Conservation (phyloP, 2,329 filamentous ascomycete genomes). For the Calonectria ilicicola region DNA sequence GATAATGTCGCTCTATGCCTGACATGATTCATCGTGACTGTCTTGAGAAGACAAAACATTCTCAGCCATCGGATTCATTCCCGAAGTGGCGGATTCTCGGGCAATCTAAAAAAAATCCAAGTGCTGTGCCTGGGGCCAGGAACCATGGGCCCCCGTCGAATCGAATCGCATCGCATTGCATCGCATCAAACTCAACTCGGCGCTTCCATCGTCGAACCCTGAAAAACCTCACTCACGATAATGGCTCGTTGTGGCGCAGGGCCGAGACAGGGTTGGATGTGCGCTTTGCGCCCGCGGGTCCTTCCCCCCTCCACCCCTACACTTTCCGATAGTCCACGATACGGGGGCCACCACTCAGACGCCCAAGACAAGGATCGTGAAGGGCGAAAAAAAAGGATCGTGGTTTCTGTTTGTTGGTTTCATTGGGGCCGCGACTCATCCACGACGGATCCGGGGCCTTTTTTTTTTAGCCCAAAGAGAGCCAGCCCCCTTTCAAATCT, state of each 20-base stretch:
- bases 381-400: neutral
- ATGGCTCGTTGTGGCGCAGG: conserved; percentile 19
- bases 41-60: neutral
- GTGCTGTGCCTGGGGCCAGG: neutral
- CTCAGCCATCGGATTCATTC: neutral
- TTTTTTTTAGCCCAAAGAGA: neutral
- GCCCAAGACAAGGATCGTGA: conserved; percentile 19
- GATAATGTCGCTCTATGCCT: neutral
- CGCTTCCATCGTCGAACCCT: conserved; percentile 16
- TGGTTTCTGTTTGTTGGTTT: neutral
- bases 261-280: conserved; percentile 2
- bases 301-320: neutral
- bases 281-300: conserved; percentile 6
- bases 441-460: conserved; percentile 2
- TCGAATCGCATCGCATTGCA: conserved; percentile 6
- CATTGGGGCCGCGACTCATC: conserved; percentile 4
- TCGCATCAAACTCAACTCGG: conserved; percentile 10
- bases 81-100: conserved; percentile 4
- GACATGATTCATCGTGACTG: neutral
- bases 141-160: neutral
- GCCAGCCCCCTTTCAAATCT: neutral
- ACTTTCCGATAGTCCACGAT: conserved; percentile 12
- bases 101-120: neutral
- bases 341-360: conserved; percentile 3
- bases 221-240: conserved; percentile 16